phyloP scores from a whole-genome alignment of 1,139 yeast species.

The Sugiyamaella neomexicana region DNA sequence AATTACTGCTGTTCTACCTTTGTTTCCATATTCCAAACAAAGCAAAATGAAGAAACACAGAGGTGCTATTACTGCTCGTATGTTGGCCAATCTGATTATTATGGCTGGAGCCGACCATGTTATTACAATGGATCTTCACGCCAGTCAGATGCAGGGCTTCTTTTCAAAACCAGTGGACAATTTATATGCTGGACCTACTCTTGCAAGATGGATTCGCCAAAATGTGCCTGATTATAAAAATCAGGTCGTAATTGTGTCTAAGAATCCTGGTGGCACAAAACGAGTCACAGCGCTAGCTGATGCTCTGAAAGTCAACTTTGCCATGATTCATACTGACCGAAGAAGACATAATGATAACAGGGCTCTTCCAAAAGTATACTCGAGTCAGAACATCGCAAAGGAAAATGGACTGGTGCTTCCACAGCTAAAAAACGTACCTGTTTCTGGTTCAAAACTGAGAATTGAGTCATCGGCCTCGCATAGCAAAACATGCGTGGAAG shows the following conservation, averaged over 20 bases:
- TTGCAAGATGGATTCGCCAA: conserved; percentile 94
- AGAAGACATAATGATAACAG: conserved; percentile 75
- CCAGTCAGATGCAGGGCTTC: conserved; percentile 99
- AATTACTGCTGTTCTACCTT: conserved; percentile 96
- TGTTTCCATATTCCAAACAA: conserved; percentile 96
- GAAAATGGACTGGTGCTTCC: conserved; percentile 19
- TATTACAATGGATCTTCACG: conserved; percentile 96
- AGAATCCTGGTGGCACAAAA: conserved; percentile 98
- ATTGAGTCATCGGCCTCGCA: conserved; percentile 10
- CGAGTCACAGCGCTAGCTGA: conserved; percentile 97
- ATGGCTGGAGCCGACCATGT: conserved; percentile 99
- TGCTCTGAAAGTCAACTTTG: conserved; percentile 89
- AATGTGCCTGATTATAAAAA: conserved; percentile 79
- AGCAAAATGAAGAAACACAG: conserved; percentile 97
- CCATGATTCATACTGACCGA: conserved; percentile 98
- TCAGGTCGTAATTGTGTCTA: conserved; percentile 87
- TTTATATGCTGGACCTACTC: conserved; percentile 91
- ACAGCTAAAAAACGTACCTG: conserved; percentile 11
- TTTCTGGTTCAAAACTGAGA: conserved; percentile 11
- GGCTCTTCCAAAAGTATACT: conserved; percentile 40
- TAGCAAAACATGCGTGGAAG: conserved; percentile 13
- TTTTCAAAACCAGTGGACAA: conserved; percentile 97
- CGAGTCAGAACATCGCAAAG: conserved; percentile 26
- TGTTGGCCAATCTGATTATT: conserved; percentile 90
- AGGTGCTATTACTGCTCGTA: conserved; percentile 98